Conservation (phyloP, 257 asterid species). For the Asclepias syriaca region DNA sequence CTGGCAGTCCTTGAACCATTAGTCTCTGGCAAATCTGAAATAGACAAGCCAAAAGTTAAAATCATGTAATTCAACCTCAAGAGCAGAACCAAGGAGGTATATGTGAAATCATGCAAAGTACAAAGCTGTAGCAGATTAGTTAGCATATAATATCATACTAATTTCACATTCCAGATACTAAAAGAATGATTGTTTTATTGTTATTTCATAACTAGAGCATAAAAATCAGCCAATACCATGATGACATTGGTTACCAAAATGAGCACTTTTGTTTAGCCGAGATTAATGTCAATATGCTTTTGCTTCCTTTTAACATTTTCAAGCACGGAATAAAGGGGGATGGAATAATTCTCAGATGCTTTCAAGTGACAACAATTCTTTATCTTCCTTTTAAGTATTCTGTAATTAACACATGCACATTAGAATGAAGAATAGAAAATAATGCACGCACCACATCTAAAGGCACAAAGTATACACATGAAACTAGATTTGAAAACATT, state of each 20-base stretch:
- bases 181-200: not conserved
- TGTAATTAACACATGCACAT: not conserved
- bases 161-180: not conserved
- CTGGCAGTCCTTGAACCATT: constrained; percentile 95
- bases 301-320: not conserved
- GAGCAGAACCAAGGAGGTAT: not conserved
- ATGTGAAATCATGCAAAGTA: not conserved
- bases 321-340: not conserved
- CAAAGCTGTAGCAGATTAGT: not conserved
- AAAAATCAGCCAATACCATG: not conserved
- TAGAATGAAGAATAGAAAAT: constrained; percentile 11
- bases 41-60: no score
- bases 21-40: constrained; percentile 73
- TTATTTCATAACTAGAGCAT: not conserved
- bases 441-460: constrained; percentile 74
- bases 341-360: not conserved
- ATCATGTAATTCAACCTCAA: no score
- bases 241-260: constrained; percentile 1
- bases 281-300: not conserved
- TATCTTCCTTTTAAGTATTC: not conserved
- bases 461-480: constrained; percentile 84
- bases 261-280: not conserved
- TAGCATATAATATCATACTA: not conserved
- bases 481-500: constrained; percentile 76
- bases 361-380: not conserved